Base-by-base conservation (phyloP, 2,329 filamentous ascomycete species). In the Alternaria triticina region DNA sequence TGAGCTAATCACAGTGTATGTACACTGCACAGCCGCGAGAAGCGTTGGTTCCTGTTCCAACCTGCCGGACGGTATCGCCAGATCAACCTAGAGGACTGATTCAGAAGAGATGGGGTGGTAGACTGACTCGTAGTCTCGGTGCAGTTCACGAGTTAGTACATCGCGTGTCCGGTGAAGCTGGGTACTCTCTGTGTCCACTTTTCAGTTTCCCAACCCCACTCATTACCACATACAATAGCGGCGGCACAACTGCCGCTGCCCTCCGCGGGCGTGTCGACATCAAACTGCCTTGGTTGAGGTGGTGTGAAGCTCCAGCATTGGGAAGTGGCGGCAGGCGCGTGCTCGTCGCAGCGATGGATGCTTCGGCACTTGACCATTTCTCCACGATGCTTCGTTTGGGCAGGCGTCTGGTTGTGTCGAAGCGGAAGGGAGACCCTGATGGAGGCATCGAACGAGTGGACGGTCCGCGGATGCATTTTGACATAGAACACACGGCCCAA, bases 1-100 rank as follows among this genome's bases (percentile, higher is more conserved):
- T 28, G 56, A 59, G 61, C 60, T 67, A 62, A 70, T 70, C 57
- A 56, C 66, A 57, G 59, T 47, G 23, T 23, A 50, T 28, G 36
- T 40, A 27, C 64, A 58, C 44, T 28, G 20, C 49, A 61, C 64
- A 63, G 59, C 64, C 64, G 58, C 65, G 60, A 57, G 56, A 52
- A 68, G 64, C 61, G 54, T 58, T 65, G 51, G 58, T 62, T 59
- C 64, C 66, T 69, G 68, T 61, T 59, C 69, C 63, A 61, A 30
- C 27, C 44, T 46, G 20, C 56, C 61, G 65, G 63, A 68, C 61
- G 47, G 50, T 51, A 56, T 64, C 57, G 56, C 46, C 52, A 65
- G 50, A 62, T 68, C 65, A 57, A 62, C 61, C 36, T 44, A 70
- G 60, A 51, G 64, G 58, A 30, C 36, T 54, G 52, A 54, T 61